These are phyloP conservation scores for Sphenostylis stenocarpa DNA, from an alignment of 306 rosid genomes.

Conservation along the genomic window DNA sequence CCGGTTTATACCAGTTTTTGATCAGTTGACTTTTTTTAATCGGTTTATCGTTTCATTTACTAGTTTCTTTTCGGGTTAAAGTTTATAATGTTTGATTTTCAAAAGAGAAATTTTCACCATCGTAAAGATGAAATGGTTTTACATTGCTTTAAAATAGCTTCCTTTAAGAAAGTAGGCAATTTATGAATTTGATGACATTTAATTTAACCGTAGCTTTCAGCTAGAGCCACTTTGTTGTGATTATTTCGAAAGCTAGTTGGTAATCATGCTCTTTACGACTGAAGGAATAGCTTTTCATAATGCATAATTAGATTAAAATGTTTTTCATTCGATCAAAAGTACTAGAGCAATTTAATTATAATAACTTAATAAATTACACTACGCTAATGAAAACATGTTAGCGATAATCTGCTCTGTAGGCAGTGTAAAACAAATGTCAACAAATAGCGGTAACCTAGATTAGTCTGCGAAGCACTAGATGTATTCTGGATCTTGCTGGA, in stretches of 20 bases:
- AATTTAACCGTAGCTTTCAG: background rate
- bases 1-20: too few species aligned
- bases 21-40: too few species aligned
- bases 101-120: too few species aligned
- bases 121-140: too few species aligned
- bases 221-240: background rate
- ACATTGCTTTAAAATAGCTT: background rate
- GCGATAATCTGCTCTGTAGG: background rate
- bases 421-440: too few species aligned
- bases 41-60: too few species aligned
- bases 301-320: background rate
- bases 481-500: background rate
- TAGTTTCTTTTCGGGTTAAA: too few species aligned
- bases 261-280: background rate
- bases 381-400: background rate
- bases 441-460: background rate
- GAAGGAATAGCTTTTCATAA: background rate
- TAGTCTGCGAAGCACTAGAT: background rate
- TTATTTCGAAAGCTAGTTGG: background rate
- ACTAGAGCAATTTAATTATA: background rate
- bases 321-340: too few species aligned
- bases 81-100: too few species aligned
- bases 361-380: background rate
- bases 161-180: background rate
- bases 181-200: constrained; percentile 10